Evolutionary conservation across 257 asterid genomes (phyloP).

Genomic region (Ballota nigra): DNA sequence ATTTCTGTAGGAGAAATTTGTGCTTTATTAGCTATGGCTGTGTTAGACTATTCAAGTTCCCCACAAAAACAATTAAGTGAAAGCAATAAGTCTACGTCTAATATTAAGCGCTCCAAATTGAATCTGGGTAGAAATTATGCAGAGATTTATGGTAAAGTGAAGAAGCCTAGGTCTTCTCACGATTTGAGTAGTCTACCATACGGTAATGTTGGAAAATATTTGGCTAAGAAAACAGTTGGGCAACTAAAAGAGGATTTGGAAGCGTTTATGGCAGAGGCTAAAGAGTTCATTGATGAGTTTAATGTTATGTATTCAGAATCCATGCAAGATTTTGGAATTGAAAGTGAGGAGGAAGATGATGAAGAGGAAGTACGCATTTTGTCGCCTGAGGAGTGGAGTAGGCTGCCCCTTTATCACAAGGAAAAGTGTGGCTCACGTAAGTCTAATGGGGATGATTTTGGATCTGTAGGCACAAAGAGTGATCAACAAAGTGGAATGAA

Average conservation of each 20-base stretch:
- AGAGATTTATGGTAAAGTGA: neutral
- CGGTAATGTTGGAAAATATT: neutral
- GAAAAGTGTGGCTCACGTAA: neutral
- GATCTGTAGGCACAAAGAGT: neutral
- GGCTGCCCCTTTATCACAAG: neutral
- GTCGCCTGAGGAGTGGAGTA: constrained; percentile 18
- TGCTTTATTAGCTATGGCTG: neutral
- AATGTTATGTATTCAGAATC: neutral
- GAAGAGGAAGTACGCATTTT: constrained; percentile 18
- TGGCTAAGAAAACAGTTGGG: neutral
- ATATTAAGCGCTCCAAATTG: neutral
- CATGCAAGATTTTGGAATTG: neutral
- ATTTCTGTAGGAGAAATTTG: constrained; percentile 16
- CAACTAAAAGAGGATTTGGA: neutral
- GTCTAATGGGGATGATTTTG: neutral
- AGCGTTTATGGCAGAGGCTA: constrained; percentile 24
- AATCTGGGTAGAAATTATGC: neutral
- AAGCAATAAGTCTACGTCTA: too few species aligned
- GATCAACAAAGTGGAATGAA: neutral
- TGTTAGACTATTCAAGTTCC: constrained; percentile 3
- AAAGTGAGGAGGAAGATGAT: neutral
- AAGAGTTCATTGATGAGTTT: constrained; percentile 7
- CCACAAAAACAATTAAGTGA: neutral
- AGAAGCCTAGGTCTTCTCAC: neutral
- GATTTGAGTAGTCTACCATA: constrained; percentile 15